Conservation (phyloP, 176 grass and related monocot genomes). For the Elymus sibiricus region DNA sequence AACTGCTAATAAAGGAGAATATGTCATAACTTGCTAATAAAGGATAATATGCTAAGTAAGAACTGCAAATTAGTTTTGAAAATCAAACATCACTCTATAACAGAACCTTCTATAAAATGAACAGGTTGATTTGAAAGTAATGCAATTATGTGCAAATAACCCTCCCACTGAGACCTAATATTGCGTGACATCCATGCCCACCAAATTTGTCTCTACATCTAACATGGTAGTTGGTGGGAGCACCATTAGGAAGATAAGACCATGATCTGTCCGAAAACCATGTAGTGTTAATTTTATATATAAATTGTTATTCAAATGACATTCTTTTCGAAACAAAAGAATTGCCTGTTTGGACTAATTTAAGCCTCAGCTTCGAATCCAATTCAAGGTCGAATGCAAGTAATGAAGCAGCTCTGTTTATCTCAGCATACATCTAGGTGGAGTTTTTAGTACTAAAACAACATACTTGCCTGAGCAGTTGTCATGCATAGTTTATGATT, state of each 20-base stretch:
- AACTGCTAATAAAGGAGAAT: not conserved
- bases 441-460: not conserved
- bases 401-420: not conserved
- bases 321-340: not conserved
- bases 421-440: not conserved
- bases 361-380: not conserved
- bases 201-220: not conserved
- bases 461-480: not conserved
- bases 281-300: not conserved
- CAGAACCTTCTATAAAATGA: not conserved
- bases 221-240: not conserved
- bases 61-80: not conserved
- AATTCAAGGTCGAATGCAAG: not conserved
- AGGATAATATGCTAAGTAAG: not conserved
- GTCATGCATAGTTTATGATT: not conserved
- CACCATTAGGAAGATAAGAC: not conserved
- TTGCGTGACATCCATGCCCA: not conserved
- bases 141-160: not conserved
- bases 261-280: not conserved
- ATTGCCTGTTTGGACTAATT: conserved; percentile 16
- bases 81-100: not conserved
- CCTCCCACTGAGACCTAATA: conserved; percentile 6
- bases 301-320: not conserved
- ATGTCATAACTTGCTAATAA: not conserved
- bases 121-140: not conserved